These are phyloP conservation scores for Phytophthora pluvialis DNA, from an alignment of 352 stramenopile species.

Conservation along the genomic window DNA sequence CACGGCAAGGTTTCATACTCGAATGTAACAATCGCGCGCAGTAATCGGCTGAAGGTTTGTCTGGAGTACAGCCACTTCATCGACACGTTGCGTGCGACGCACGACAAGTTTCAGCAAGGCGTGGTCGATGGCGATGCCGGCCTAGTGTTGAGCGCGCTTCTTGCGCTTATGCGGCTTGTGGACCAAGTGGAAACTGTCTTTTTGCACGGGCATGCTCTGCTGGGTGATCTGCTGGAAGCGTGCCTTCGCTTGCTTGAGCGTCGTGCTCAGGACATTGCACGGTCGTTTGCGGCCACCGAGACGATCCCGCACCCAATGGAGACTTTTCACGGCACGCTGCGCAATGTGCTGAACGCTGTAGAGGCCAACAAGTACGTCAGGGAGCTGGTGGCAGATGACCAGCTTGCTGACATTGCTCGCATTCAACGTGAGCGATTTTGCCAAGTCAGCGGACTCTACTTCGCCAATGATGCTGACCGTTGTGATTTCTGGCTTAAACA, in stretches of 20 bases:
- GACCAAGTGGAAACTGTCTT: conserved; percentile 83
- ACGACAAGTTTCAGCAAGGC: conserved; percentile 71
- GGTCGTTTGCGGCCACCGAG: conserved; percentile 55
- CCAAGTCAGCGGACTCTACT: conserved; percentile 79
- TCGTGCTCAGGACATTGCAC: conserved; percentile 44
- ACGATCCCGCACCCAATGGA: conserved; percentile 74
- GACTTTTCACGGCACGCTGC: conserved; percentile 76
- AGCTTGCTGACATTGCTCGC: conserved; percentile 59
- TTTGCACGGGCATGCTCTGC: conserved; percentile 64
- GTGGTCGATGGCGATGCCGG: conserved; percentile 58
- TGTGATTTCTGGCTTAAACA: conserved; percentile 67
- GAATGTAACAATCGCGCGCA: conserved; percentile 71
- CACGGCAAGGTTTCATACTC: conserved; percentile 52
- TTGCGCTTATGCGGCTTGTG: conserved; percentile 69
- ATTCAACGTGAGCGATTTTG: conserved; percentile 78
- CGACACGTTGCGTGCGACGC: conserved; percentile 65
- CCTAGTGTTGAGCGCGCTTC: conserved; percentile 63
- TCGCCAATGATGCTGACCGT: conserved; percentile 49
- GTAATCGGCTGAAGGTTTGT: conserved; percentile 74
- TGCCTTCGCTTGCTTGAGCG: conserved; percentile 61
- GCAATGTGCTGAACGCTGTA: conserved; percentile 74
- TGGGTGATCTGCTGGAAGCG: conserved; percentile 64
- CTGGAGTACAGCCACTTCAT: conserved; percentile 86
- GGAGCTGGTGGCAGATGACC: conserved; percentile 62
- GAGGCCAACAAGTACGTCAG: conserved; percentile 72